phyloP scores from a whole-genome alignment of 2,329 filamentous ascomycete genomes.

The Trichoderma sp. region DNA sequence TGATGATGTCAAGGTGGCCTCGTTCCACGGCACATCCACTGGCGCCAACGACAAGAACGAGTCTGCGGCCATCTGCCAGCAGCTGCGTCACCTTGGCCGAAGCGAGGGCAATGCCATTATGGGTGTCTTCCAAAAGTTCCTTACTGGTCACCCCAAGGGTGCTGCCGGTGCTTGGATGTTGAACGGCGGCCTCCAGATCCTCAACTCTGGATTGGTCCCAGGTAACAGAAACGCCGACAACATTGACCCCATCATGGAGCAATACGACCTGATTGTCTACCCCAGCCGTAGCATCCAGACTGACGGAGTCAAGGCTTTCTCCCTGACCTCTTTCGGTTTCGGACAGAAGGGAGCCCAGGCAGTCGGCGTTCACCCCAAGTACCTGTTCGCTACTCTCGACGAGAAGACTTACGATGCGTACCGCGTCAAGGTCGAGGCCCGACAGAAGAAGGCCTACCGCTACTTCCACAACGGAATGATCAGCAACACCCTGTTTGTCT shows the following conservation, averaged over 20 bases:
- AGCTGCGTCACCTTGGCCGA: constrained; percentile 90
- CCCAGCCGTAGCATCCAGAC: constrained; percentile 94
- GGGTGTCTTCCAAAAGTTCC: constrained; percentile 98
- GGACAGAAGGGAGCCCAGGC: constrained; percentile 98
- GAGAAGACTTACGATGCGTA: constrained; percentile 79
- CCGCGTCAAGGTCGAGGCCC: constrained; percentile 81
- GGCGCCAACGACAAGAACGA: constrained; percentile 99
- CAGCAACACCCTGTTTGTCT: constrained; percentile 96
- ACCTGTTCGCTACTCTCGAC: constrained; percentile 92
- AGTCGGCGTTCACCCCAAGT: constrained; percentile 94
- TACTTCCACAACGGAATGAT: constrained; percentile 98
- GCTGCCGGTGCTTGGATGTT: constrained; percentile 99
- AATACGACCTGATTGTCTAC: constrained; percentile 97
- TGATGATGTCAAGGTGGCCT: constrained; percentile 90
- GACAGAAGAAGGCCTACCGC: constrained; percentile 98
- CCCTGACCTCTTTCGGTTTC: constrained; percentile 97
- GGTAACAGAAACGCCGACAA: constrained; percentile 99
- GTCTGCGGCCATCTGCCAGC: constrained; percentile 94
- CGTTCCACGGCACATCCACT: constrained; percentile 98
- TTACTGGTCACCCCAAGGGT: constrained; percentile 98
- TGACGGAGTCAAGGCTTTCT: constrained; percentile 97
- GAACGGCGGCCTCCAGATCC: constrained; percentile 94
- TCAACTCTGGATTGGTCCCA: constrained; percentile 90
- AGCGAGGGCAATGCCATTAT: constrained; percentile 94
- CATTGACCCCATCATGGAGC: constrained; percentile 91